phyloP scores from a whole-genome alignment of 2,329 filamentous ascomycete species.

The Aureobasidium uvarum region DNA sequence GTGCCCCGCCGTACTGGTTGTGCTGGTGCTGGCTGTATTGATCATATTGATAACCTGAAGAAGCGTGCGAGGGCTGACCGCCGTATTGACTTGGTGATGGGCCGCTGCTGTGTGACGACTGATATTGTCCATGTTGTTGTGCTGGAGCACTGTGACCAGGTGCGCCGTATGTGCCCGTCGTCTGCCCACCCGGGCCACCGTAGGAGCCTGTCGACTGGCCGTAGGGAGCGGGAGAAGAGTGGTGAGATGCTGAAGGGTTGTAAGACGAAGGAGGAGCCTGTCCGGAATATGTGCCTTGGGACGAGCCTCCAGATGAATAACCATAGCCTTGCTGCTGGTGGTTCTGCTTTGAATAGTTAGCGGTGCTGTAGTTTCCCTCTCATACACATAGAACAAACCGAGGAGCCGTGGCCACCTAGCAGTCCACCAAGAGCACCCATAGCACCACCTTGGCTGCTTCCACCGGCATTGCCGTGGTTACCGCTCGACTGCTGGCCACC shows the following conservation, averaged over 20 bases:
- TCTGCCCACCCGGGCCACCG: constrained; percentile 29
- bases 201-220: constrained; percentile 32
- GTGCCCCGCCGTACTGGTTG: constrained; percentile 27
- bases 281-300: constrained; percentile 39
- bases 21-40: constrained; percentile 30
- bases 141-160: constrained; percentile 21
- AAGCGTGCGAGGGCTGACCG: constrained; percentile 30
- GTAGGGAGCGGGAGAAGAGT: constrained; percentile 30
- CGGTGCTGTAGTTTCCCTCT: neutral
- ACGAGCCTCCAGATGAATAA: constrained; percentile 37
- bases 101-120: constrained; percentile 30
- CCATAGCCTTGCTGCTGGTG: constrained; percentile 35
- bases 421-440: constrained; percentile 30
- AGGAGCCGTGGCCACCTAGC: constrained; percentile 30
- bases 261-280: constrained; percentile 40
- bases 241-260: constrained; percentile 34
- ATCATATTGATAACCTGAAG: constrained; percentile 22
- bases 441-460: constrained; percentile 11
- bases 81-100: constrained; percentile 32
- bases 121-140: constrained; percentile 29
- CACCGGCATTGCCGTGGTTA: constrained; percentile 26
- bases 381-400: constrained; percentile 21
- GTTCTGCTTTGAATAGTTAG: constrained; percentile 21
- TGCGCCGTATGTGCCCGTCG: constrained; percentile 31
- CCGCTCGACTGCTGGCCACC: constrained; percentile 28